Percentiles rank a stretch among this genome's conserved stretches.
Evolutionary conservation across 2,329 filamentous ascomycete species (phyloP).

Genomic region (Pseudonectria foliicola): DNA sequence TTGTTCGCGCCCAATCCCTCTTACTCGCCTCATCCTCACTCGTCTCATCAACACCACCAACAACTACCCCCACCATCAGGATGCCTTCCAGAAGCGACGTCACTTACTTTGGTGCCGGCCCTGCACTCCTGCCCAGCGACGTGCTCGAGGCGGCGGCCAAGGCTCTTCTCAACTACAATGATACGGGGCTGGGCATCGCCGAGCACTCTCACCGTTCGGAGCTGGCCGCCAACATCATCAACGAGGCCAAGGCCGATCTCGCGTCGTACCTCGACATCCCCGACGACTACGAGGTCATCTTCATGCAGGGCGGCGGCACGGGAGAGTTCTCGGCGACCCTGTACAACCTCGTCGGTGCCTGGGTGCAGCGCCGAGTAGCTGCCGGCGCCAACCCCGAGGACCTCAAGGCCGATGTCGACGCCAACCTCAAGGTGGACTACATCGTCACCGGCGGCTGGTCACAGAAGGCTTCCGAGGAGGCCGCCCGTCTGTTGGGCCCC

Average conservation of each 20-base stretch:
- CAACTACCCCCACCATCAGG: constrained; percentile 2
- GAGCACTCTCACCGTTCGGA: constrained; percentile 86
- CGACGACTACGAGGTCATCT: constrained; percentile 78
- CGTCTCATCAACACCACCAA: constrained; percentile 4
- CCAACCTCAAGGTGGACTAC: constrained; percentile 78
- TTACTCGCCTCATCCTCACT: too few species aligned
- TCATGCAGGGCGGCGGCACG: constrained; percentile 80
- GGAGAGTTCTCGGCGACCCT: constrained; percentile 79
- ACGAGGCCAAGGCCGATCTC: constrained; percentile 69
- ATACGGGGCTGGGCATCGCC: constrained; percentile 75
- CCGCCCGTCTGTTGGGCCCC: constrained; percentile 65
- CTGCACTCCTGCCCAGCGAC: constrained; percentile 73
- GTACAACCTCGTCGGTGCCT: constrained; percentile 77
- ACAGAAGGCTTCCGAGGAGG: constrained; percentile 81
- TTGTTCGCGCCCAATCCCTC: too few species aligned
- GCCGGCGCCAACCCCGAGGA: constrained; percentile 46
- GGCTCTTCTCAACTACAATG: constrained; percentile 74
- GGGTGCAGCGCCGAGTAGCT: constrained; percentile 61
- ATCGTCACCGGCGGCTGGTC: constrained; percentile 85
- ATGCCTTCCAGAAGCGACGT: constrained; percentile 72
- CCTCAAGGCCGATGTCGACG: constrained; percentile 56
- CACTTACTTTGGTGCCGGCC: constrained; percentile 84
- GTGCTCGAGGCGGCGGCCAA: constrained; percentile 71
- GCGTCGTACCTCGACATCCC: constrained; percentile 72
- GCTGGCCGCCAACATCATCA: constrained; percentile 71